Percentiles rank a stretch among this genome's conserved stretches.
Evolutionary conservation across 495 filamentous ascomycete genomes (phyloP).

Genomic region (Chaetomium tenue): DNA sequence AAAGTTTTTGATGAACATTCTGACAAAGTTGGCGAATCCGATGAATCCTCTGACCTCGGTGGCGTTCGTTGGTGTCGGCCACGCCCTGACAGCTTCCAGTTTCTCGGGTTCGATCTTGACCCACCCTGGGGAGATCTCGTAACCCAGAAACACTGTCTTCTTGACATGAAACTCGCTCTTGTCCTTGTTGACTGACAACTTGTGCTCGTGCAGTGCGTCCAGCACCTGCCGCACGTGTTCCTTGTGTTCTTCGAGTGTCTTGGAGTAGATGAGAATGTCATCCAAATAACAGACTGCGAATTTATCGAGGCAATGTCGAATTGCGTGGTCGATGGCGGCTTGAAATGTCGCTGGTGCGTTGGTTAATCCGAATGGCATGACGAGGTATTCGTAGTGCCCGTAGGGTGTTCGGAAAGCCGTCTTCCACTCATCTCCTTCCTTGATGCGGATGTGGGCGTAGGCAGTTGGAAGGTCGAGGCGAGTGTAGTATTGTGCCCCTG

Average conservation of each 20-base stretch:
- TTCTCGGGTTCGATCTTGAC: background rate
- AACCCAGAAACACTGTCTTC: conserved; percentile 1
- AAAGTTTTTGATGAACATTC: conserved; percentile 3
- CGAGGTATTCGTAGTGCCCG: conserved; percentile 12
- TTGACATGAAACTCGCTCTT: background rate
- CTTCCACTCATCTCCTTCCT: conserved; percentile 17
- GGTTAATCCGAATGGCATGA: background rate
- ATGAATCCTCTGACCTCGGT: conserved; percentile 1
- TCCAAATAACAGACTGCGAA: conserved; percentile 2
- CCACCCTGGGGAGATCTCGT: background rate
- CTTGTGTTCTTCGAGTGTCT: conserved; percentile 11
- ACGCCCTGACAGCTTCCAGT: background rate
- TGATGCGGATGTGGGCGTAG: conserved; percentile 10
- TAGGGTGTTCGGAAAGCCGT: conserved; percentile 8
- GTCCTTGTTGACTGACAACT: conserved; percentile 9
- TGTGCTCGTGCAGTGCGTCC: background rate
- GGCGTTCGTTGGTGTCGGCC: background rate
- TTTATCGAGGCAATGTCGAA: background rate
- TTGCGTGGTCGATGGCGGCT: conserved; percentile 2
- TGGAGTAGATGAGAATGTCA: conserved; percentile 9
- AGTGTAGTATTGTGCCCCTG: background rate
- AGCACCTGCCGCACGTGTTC: background rate
- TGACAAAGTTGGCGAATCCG: conserved; percentile 2
- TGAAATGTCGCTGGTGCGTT: background rate
- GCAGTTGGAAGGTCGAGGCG: conserved; percentile 2